These are phyloP conservation scores for Candida koratica DNA, from an alignment of 805 yeast genomes.

Conservation along the genomic window DNA sequence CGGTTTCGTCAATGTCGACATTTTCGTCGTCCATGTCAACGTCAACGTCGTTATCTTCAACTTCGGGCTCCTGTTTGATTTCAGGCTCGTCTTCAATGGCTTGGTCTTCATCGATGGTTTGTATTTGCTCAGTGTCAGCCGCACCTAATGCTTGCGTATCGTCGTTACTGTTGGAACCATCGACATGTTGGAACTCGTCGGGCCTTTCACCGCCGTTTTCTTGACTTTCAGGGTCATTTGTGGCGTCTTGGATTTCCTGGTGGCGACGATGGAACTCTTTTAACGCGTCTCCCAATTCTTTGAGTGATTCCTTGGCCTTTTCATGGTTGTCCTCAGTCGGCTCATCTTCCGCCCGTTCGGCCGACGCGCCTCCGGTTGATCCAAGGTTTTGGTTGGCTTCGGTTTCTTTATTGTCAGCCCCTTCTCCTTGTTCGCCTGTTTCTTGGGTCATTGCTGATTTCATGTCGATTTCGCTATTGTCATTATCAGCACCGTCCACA, in stretches of 20 bases:
- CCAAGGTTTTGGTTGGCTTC: slow-evolving; percentile 68
- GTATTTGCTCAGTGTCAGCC: slow-evolving; percentile 75
- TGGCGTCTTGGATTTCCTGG: slow-evolving; percentile 77
- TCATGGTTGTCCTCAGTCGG: slow-evolving; percentile 54
- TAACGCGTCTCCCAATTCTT: slow-evolving; percentile 85
- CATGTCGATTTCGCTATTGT: slow-evolving; percentile 46
- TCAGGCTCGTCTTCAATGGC: slow-evolving; percentile 63
- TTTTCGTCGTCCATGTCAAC: slow-evolving; percentile 20
- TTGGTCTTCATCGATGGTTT: slow-evolving; percentile 70
- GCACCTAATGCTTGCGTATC: slow-evolving; percentile 94
- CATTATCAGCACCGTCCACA: slow-evolving; percentile 54
- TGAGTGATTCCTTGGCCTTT: slow-evolving; percentile 70
- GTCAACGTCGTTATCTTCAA: slow-evolving; percentile 22
- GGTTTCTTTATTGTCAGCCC: slow-evolving; percentile 51
- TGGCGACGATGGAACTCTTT: slow-evolving; percentile 89
- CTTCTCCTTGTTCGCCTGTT: slow-evolving; percentile 58
- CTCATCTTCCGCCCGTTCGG: slow-evolving; percentile 33
- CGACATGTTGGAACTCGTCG: slow-evolving; percentile 81
- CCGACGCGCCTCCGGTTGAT: slow-evolving; percentile 53
- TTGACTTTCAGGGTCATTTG: slow-evolving; percentile 42
- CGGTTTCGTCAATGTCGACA: slow-evolving; percentile 26
- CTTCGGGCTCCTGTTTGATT: slow-evolving; percentile 29
- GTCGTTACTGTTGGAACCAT: slow-evolving; percentile 69
- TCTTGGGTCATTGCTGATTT: slow-evolving; percentile 60
- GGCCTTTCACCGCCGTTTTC: slow-evolving; percentile 63